These are phyloP conservation scores for Vigna radiata DNA, from an alignment of 306 rosid species.

Conservation along the genomic window DNA sequence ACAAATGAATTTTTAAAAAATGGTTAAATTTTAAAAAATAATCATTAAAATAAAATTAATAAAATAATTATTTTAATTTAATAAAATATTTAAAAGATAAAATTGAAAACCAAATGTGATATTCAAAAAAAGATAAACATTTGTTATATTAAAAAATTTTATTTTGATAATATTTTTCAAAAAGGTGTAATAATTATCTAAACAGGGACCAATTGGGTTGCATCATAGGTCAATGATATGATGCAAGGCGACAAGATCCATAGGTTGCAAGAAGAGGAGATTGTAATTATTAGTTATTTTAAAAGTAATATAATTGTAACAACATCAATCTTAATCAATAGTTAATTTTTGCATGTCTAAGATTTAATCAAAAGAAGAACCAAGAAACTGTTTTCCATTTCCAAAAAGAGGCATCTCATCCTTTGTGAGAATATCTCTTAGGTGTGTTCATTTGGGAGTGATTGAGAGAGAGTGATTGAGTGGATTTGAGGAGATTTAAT, in stretches of 20 bases:
- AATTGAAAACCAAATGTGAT: too few species aligned
- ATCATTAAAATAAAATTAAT: too few species aligned
- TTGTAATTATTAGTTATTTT: neutral
- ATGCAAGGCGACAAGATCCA: neutral
- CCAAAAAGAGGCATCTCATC: neutral
- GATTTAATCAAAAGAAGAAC: neutral
- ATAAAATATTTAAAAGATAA: too few species aligned
- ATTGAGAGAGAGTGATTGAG: too few species aligned
- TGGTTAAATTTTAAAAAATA: too few species aligned
- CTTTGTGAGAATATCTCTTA: neutral
- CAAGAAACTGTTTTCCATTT: neutral
- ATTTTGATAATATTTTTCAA: too few species aligned
- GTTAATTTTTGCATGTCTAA: constrained; percentile 12
- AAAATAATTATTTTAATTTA: too few species aligned
- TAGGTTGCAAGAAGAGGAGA: neutral
- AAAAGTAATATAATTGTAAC: neutral
- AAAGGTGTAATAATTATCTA: neutral
- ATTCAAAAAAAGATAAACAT: too few species aligned
- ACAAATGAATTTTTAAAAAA: too few species aligned
- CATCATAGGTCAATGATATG: neutral
- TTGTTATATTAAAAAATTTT: too few species aligned
- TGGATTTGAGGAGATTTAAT: too few species aligned
- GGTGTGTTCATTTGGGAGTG: too few species aligned
- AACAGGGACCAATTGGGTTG: neutral
- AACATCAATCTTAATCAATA: neutral